Base-by-base conservation (phyloP, 768 basidiomycete genomes). In the Arthromyces matolae region DNA sequence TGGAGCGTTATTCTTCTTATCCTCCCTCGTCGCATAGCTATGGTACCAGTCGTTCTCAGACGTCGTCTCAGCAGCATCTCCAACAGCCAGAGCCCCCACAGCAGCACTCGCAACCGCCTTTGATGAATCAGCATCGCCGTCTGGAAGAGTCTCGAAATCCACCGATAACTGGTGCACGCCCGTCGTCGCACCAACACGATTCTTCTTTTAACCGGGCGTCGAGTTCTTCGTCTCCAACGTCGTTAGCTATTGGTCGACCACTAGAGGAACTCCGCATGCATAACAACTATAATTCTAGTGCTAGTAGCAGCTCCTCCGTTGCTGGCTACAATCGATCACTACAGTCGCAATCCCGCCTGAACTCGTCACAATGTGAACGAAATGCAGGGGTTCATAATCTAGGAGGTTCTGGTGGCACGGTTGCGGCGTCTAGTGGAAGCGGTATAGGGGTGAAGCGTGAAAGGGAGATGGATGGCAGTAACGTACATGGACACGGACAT, bases 261-360 rank as follows among this genome's bases (percentile, higher is more conserved):
- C 54, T 64, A 18, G 67, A 70, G 25, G 73, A 78, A 39, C 55
- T 59, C 39, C 59, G 63, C 19, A 59, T 69, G 37, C 66, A 65
- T 42, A 62, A 53, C 31, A 61, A 49, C 38, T 43, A 45, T 36
- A 54, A 46, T 45, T 23, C 45, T 16, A 57, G 42, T 39, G 19
- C 29, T 28, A 48, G 14, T 18, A 34, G n/a, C n/a, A n/a, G n/a
- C n/a, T n/a, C 24, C 10, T 28, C 25, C 22, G 41, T 13, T 45
- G 48, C 29, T 27, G 39, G 49, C 38, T 36, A 24, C n/a, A n/a
- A n/a, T n/a, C n/a, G n/a, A n/a, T n/a, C n/a, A n/a, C 35, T 53
- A 38, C 44, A 49, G 22, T 14, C 53, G 41, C 48, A 50, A n/a
- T 42, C 54, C 14, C 50, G 47, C 43, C 16, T 52, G 38, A 51